Conservation (phyloP, 768 basidiomycete genomes). For the Dioszegia aurantiaca region DNA sequence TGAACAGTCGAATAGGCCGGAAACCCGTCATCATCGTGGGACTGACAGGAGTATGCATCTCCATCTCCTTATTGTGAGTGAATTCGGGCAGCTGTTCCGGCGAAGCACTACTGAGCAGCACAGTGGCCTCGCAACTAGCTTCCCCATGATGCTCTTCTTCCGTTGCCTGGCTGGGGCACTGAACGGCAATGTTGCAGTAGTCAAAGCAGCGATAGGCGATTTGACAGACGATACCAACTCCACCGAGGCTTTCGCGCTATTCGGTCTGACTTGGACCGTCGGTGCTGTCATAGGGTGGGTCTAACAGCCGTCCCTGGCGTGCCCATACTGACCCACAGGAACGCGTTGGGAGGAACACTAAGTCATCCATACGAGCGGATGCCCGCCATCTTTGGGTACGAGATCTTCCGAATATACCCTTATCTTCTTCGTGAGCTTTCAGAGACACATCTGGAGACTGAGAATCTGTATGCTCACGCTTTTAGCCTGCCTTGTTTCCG, state of each 20-base stretch:
- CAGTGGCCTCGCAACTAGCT: constrained; percentile 44
- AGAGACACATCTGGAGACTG: neutral
- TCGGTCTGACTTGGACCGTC: constrained; percentile 51
- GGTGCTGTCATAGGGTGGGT: constrained; percentile 47
- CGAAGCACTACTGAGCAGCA: neutral
- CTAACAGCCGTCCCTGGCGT: neutral
- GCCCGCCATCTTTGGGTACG: constrained; percentile 36
- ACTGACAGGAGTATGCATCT: constrained; percentile 46
- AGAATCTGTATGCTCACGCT: neutral
- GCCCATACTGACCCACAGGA: constrained; percentile 15
- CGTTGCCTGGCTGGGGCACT: constrained; percentile 47
- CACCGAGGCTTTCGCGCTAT: constrained; percentile 50
- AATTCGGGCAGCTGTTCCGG: neutral
- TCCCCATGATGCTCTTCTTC: constrained; percentile 46
- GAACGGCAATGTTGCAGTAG: constrained; percentile 50
- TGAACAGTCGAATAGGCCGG: constrained; percentile 45
- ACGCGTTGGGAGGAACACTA: constrained; percentile 39
- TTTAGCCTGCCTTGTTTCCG: constrained; percentile 46
- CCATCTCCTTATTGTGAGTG: constrained; percentile 47
- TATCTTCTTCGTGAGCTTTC: constrained; percentile 42
- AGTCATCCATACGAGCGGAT: constrained; percentile 49
- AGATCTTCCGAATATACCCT: constrained; percentile 31
- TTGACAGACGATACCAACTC: constrained; percentile 50
- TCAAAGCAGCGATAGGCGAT: constrained; percentile 49
- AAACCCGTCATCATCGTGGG: constrained; percentile 51